These are phyloP conservation scores for Pseudoneurospora amorphoporcata DNA, from an alignment of 495 filamentous ascomycete species.

Conservation along the genomic window DNA sequence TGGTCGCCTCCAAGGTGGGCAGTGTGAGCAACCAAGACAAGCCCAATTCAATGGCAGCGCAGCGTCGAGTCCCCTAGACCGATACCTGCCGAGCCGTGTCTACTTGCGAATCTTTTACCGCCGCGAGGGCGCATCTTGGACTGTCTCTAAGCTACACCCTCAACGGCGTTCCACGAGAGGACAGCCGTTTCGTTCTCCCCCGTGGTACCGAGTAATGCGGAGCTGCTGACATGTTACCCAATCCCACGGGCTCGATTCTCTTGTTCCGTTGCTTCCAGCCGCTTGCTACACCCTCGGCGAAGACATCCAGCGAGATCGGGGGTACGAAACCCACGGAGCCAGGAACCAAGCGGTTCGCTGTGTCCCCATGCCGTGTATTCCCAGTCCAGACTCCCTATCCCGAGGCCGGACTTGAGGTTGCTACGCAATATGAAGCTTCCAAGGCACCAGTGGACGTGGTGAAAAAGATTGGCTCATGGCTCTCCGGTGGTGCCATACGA, in stretches of 20 bases:
- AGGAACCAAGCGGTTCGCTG: background rate
- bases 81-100: conserved; percentile 8
- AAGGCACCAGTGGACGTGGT: background rate
- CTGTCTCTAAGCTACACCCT: background rate
- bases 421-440: background rate
- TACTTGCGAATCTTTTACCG: background rate
- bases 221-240: background rate
- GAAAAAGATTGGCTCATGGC: background rate
- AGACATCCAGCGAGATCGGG: background rate
- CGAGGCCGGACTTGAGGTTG: background rate
- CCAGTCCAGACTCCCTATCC: background rate
- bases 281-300: background rate
- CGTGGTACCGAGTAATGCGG: background rate
- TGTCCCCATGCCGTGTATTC: background rate
- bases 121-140: background rate
- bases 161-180: background rate
- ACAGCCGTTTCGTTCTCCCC: background rate
- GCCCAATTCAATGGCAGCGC: background rate
- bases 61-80: conserved; percentile 1
- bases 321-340: background rate
- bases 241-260: background rate
- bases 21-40: background rate
- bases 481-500: background rate
- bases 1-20: background rate
- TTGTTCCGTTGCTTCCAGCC: background rate